Evolutionary conservation across 2,329 filamentous ascomycete genomes (phyloP).

Genomic region (Lecanicillium sp.): DNA sequence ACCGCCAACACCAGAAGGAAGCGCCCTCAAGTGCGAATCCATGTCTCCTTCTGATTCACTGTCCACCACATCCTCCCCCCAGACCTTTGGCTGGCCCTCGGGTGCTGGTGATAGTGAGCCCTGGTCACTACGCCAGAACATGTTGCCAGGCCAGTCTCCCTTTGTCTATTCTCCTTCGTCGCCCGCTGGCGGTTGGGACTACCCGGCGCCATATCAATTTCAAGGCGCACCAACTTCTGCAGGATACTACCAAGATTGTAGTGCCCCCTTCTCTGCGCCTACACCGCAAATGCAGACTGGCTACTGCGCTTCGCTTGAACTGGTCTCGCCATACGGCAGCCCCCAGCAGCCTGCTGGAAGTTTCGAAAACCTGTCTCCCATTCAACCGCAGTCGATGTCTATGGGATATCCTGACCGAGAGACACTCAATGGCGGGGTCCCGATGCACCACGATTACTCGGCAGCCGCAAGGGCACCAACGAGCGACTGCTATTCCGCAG

Average conservation of each 20-base stretch:
- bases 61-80: not conserved
- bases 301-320: not conserved
- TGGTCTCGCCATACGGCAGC: not conserved
- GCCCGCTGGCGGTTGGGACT: not conserved
- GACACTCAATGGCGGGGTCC: not conserved
- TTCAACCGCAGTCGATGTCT: not conserved
- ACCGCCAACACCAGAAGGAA: not conserved
- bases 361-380: not conserved
- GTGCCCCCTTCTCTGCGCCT: not conserved
- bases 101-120: conserved; percentile 4
- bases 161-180: conserved; percentile 1
- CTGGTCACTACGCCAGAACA: conserved; percentile 3
- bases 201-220: not conserved
- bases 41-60: conserved; percentile 9
- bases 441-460: not conserved
- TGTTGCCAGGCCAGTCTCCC: conserved; percentile 1
- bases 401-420: not conserved
- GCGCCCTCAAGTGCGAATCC: not conserved
- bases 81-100: not conserved
- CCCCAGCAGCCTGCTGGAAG: not conserved
- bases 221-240: not conserved
- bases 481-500: not conserved
- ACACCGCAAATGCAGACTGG: conserved; percentile 6
- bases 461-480: not conserved
- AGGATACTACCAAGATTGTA: not conserved